Conservation (phyloP, 441 rosid species). For the Euphorbia corollata region DNA sequence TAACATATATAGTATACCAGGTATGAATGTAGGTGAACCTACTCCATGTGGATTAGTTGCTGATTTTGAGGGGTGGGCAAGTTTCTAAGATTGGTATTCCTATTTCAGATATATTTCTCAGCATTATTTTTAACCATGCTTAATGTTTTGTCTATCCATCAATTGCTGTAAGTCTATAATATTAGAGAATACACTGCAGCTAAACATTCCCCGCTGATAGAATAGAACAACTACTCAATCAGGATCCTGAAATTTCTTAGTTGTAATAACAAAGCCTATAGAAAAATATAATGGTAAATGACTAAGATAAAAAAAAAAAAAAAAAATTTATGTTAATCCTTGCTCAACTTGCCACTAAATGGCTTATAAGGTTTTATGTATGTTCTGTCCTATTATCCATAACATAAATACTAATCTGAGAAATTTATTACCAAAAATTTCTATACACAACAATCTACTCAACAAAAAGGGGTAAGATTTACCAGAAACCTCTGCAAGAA, state of each 20-base stretch:
- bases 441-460: too few relatives aligned
- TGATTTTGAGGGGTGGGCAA: slow-evolving; percentile 1
- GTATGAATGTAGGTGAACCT: neutral
- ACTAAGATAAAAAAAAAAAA: neutral
- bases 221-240: slow-evolving; percentile 2
- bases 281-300: neutral
- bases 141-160: neutral
- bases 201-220: too few relatives aligned
- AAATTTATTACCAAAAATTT: neutral
- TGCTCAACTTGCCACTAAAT: neutral
- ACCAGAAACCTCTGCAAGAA: slow-evolving; percentile 81
- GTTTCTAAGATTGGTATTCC: neutral
- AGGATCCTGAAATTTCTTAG: slow-evolving; percentile 3
- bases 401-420: slow-evolving; percentile 4
- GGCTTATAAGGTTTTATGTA: too few relatives aligned
- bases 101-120: neutral
- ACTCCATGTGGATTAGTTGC: slow-evolving; percentile 12
- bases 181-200: too few relatives aligned
- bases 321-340: neutral
- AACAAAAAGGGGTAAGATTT: slow-evolving; percentile 11
- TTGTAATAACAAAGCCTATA: neutral
- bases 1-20: too few relatives aligned
- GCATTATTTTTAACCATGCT: neutral
- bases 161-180: too few relatives aligned
- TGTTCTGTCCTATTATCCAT: neutral